Evolutionary conservation across 495 filamentous ascomycete genomes (phyloP).

Genomic region (Penicillium paxilli): DNA sequence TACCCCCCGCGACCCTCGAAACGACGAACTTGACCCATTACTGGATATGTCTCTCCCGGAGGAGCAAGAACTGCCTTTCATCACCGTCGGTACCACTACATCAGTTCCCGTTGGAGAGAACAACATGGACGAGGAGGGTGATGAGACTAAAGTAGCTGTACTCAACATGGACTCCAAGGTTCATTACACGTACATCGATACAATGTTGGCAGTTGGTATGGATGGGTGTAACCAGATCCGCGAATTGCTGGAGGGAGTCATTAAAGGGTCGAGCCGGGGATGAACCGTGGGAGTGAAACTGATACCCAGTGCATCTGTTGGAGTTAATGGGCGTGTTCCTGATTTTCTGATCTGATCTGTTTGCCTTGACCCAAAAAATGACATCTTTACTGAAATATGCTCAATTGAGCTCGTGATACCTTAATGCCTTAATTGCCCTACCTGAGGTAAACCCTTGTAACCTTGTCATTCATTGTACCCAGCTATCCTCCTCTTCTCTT

Average conservation of each 20-base stretch:
- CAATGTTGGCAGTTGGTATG: conserved; percentile 86
- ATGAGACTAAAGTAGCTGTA: conserved; percentile 70
- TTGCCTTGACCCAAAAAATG: not conserved
- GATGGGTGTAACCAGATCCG: conserved; percentile 89
- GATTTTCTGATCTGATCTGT: not conserved
- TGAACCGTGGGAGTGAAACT: conserved; percentile 10
- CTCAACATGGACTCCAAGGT: conserved; percentile 82
- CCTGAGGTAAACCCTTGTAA: not conserved
- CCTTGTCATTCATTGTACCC: too few species aligned
- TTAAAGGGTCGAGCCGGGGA: conserved; percentile 36
- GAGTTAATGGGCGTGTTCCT: conserved; percentile 1
- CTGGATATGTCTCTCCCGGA: conserved; percentile 84
- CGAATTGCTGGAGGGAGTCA: conserved; percentile 66
- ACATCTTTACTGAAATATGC: conserved; percentile 23
- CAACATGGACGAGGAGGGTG: conserved; percentile 38
- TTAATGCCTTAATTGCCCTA: not conserved
- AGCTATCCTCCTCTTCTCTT: not conserved
- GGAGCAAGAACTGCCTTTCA: conserved; percentile 84
- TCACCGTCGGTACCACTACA: conserved; percentile 82
- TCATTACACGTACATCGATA: conserved; percentile 75
- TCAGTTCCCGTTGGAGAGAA: conserved; percentile 39
- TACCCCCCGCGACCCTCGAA: conserved; percentile 49
- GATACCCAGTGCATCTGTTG: conserved; percentile 22
- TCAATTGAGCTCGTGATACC: conserved; percentile 17
- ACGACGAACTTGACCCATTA: conserved; percentile 78